Evolutionary conservation across 345 rosid species (phyloP).

Genomic region (Camelina laxa): DNA sequence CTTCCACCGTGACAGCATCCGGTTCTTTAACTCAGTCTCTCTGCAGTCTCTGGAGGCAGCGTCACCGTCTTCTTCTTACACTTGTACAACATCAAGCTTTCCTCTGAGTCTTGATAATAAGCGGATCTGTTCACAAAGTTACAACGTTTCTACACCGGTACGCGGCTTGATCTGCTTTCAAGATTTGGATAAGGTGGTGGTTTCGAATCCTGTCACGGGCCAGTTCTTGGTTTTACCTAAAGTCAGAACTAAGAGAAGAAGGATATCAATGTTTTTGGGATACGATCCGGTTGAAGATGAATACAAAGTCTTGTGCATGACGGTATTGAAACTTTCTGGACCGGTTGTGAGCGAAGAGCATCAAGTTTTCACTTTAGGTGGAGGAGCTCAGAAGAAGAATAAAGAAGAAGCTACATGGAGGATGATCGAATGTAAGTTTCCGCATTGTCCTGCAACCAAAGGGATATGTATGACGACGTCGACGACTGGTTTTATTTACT

Average conservation of each 20-base stretch:
- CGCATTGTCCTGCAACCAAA: neutral
- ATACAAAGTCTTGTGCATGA: slow-evolving; percentile 3
- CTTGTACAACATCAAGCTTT: neutral
- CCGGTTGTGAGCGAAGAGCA: neutral
- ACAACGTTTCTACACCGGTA: neutral
- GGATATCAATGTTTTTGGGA: neutral
- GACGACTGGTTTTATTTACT: neutral
- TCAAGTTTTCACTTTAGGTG: neutral
- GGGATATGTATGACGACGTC: neutral
- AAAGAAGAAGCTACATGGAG: neutral
- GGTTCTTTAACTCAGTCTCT: neutral
- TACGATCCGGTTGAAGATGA: neutral
- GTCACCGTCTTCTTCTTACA: neutral
- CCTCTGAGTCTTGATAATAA: neutral
- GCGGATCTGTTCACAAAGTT: neutral
- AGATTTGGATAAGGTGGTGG: neutral
- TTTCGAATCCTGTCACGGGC: neutral
- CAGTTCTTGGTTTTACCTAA: neutral
- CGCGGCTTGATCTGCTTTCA: neutral
- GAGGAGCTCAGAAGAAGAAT: neutral
- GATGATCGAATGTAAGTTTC: neutral
- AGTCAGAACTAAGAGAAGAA: neutral
- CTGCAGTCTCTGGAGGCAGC: neutral
- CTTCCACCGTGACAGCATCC: neutral
- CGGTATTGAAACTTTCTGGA: neutral